These are phyloP conservation scores for Vitis hybrid DNA, from an alignment of 177 flowering plant genomes.

Conservation along the genomic window DNA sequence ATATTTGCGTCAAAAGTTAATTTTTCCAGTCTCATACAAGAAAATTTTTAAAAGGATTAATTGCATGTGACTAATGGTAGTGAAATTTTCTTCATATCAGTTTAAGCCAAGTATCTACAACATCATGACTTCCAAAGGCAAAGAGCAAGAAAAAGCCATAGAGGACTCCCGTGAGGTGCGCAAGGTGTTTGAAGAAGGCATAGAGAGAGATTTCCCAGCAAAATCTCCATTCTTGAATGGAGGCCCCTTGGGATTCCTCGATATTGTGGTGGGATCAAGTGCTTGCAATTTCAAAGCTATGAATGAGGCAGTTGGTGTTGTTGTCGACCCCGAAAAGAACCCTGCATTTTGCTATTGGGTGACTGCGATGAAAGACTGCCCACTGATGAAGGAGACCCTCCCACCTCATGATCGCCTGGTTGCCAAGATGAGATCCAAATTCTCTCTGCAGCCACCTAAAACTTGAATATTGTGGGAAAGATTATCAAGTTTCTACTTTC, in stretches of 20 bases:
- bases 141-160: constrained; percentile 8
- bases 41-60: neutral
- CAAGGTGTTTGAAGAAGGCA: constrained; percentile 18
- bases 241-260: constrained; percentile 11
- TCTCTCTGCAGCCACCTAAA: too few species aligned
- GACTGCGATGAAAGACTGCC: constrained; percentile 11
- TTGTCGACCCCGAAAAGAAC: constrained; percentile 1
- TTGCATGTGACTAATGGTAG: neutral
- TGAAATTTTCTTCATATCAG: neutral
- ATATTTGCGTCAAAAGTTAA: too few species aligned
- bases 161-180: constrained; percentile 1
- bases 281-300: constrained; percentile 9
- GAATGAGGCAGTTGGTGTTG: constrained; percentile 3
- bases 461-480: too few species aligned
- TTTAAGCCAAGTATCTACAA: neutral
- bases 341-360: constrained; percentile 13
- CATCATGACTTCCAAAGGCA: constrained; percentile 7
- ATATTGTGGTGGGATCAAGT: constrained; percentile 4
- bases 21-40: neutral
- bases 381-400: constrained; percentile 9
- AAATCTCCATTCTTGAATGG: constrained; percentile 3
- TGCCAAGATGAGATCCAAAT: neutral
- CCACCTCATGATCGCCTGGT: constrained; percentile 14
- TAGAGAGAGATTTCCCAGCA: constrained; percentile 8
- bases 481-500: too few species aligned